These are phyloP conservation scores for Scutellaria barbata DNA, from an alignment of 257 asterid species.

Conservation along the genomic window DNA sequence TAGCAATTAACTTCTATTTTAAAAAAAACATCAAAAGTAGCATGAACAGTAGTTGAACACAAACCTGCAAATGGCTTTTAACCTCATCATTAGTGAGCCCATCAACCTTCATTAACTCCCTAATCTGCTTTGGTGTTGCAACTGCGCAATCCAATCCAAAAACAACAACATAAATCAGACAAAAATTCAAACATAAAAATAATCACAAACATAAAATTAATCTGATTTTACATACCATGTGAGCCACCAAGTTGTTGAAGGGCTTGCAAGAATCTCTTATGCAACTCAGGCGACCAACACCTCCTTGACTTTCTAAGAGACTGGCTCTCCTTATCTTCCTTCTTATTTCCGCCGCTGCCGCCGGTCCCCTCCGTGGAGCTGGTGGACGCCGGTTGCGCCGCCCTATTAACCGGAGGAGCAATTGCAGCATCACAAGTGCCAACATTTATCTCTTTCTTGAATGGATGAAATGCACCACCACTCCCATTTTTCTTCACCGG, in stretches of 20 bases:
- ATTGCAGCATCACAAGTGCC: neutral
- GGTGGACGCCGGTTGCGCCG: slow-evolving; percentile 47
- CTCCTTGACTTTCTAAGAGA: slow-evolving; percentile 68
- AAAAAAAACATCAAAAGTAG: neutral
- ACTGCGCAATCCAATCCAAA: slow-evolving; percentile 46
- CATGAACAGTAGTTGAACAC: neutral
- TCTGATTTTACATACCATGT: slow-evolving; percentile 49
- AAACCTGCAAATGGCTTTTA: slow-evolving; percentile 87
- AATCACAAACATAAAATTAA: neutral
- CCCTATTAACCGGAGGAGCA: slow-evolving; percentile 8
- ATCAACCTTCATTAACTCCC: slow-evolving; percentile 81
- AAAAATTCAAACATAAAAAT: neutral
- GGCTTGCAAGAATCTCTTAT: slow-evolving; percentile 64
- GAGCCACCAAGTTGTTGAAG: slow-evolving; percentile 89
- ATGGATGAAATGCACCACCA: slow-evolving; percentile 75
- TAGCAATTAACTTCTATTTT: neutral
- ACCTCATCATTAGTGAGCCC: slow-evolving; percentile 90
- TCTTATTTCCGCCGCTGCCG: slow-evolving; percentile 43
- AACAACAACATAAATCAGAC: neutral
- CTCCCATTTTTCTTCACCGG: slow-evolving; percentile 52
- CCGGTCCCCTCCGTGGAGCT: slow-evolving; percentile 64
- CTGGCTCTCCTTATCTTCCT: slow-evolving; percentile 51
- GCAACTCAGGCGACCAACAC: slow-evolving; percentile 82
- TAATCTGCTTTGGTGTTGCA: slow-evolving; percentile 85
- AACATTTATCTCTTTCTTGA: slow-evolving; percentile 49